These are phyloP conservation scores for Aspergillus steynii DNA, from an alignment of 495 filamentous ascomycete species.

Conservation along the genomic window DNA sequence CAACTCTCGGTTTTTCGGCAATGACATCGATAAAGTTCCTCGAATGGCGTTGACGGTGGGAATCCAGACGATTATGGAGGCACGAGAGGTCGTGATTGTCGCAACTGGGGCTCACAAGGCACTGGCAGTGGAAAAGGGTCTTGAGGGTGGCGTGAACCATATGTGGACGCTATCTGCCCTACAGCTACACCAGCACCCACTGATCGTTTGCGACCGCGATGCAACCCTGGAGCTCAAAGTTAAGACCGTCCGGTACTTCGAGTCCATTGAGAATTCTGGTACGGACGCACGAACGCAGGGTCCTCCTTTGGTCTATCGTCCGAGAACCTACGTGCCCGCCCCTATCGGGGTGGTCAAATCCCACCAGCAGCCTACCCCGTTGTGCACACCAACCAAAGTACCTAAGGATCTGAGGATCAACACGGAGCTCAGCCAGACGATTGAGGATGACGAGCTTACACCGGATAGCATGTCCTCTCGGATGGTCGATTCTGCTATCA, in stretches of 20 bases:
- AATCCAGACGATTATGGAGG: conserved; percentile 83
- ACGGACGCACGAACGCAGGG: conserved; percentile 60
- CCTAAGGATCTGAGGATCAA: conserved; percentile 48
- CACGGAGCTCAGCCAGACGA: conserved; percentile 38
- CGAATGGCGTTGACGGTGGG: conserved; percentile 84
- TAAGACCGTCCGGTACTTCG: conserved; percentile 74
- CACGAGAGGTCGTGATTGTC: conserved; percentile 78
- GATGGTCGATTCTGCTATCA: conserved; percentile 55
- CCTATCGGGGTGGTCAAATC: conserved; percentile 30
- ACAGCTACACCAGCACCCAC: conserved; percentile 75
- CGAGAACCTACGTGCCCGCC: conserved; percentile 40
- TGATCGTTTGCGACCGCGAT: conserved; percentile 84
- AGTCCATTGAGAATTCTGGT: conserved; percentile 65
- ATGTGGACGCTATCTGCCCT: conserved; percentile 86
- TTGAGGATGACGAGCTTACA: conserved; percentile 56
- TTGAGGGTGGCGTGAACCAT: conserved; percentile 82
- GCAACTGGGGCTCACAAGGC: conserved; percentile 81
- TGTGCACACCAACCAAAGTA: conserved; percentile 32
- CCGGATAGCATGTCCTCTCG: conserved; percentile 71
- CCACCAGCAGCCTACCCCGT: conserved; percentile 29
- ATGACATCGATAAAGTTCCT: conserved; percentile 71
- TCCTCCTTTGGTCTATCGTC: conserved; percentile 45
- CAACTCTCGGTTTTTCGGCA: conserved; percentile 80
- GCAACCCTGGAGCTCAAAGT: conserved; percentile 81
- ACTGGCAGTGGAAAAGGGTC: conserved; percentile 74